Conservation (phyloP, 345 rosid genomes). For the Carallia brachiata region DNA sequence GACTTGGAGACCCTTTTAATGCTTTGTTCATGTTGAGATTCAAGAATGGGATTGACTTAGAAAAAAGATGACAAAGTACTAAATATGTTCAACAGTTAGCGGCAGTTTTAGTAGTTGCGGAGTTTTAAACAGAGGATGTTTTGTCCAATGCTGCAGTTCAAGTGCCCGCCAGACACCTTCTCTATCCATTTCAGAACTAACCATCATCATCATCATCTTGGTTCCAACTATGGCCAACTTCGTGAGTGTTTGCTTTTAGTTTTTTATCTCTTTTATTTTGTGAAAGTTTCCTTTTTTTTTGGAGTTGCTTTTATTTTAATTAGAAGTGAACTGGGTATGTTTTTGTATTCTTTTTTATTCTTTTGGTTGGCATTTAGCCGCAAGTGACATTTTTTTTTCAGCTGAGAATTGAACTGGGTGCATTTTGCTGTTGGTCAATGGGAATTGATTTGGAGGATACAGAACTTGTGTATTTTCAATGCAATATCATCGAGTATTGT, state of each 20-base stretch:
- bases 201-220: conserved; percentile 25
- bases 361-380: background rate
- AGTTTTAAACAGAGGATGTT: conserved; percentile 44
- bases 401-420: background rate
- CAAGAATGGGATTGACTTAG: conserved; percentile 8
- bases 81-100: too few relatives aligned
- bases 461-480: too few relatives aligned
- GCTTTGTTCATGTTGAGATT: background rate
- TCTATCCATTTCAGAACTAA: conserved; percentile 58
- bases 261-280: background rate
- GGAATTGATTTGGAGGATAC: too few relatives aligned
- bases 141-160: conserved; percentile 85
- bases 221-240: conserved; percentile 9
- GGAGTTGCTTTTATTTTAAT: background rate
- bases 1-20: background rate
- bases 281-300: background rate
- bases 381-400: background rate
- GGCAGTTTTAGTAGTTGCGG: background rate
- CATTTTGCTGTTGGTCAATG: background rate
- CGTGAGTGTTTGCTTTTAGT: conserved; percentile 22
- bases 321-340: background rate
- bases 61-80: background rate
- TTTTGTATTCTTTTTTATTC: background rate
- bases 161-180: conserved; percentile 79
- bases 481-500: too few relatives aligned